Conservation (phyloP, 257 asterid species). For the Solanum pimpinellifolium region DNA sequence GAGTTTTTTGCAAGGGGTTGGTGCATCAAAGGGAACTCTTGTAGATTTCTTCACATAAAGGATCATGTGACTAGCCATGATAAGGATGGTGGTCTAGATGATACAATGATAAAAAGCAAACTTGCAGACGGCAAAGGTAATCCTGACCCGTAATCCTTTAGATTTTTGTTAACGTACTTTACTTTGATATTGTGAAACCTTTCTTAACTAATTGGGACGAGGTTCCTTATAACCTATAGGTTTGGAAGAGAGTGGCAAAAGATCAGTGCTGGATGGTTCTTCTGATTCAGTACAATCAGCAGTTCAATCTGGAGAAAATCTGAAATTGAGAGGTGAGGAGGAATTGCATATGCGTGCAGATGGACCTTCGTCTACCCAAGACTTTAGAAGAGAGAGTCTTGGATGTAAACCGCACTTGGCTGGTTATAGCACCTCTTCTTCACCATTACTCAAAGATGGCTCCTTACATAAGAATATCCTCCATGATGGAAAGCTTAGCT, state of each 20-base stretch:
- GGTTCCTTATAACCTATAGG: neutral
- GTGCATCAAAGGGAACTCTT: slow-evolving; percentile 80
- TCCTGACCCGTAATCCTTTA: slow-evolving; percentile 3
- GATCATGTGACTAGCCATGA: slow-evolving; percentile 5
- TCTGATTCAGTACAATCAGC: slow-evolving; percentile 38
- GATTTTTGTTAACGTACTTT: neutral
- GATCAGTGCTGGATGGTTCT: slow-evolving; percentile 5
- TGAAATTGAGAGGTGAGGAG: slow-evolving; percentile 20
- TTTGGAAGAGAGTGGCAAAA: slow-evolving; percentile 9
- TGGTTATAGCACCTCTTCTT: slow-evolving; percentile 10
- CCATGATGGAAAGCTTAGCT: neutral
- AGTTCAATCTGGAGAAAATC: slow-evolving; percentile 23
- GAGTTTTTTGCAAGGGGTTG: slow-evolving; percentile 80
- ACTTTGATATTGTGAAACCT: neutral
- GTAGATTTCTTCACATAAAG: slow-evolving; percentile 72
- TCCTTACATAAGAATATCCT: slow-evolving; percentile 22
- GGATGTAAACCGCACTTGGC: slow-evolving; percentile 16
- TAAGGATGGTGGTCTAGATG: slow-evolving; percentile 29
- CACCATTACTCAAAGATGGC: slow-evolving; percentile 24
- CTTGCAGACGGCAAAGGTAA: slow-evolving; percentile 43
- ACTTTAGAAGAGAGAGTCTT: slow-evolving; percentile 11
- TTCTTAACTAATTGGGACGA: slow-evolving; percentile 5
- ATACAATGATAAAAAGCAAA: slow-evolving; percentile 19
- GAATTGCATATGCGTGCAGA: slow-evolving; percentile 7
- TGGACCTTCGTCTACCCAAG: slow-evolving; percentile 11